Base-by-base conservation (phyloP, 2,329 filamentous ascomycete species). In the Cytospora schulzeri region DNA sequence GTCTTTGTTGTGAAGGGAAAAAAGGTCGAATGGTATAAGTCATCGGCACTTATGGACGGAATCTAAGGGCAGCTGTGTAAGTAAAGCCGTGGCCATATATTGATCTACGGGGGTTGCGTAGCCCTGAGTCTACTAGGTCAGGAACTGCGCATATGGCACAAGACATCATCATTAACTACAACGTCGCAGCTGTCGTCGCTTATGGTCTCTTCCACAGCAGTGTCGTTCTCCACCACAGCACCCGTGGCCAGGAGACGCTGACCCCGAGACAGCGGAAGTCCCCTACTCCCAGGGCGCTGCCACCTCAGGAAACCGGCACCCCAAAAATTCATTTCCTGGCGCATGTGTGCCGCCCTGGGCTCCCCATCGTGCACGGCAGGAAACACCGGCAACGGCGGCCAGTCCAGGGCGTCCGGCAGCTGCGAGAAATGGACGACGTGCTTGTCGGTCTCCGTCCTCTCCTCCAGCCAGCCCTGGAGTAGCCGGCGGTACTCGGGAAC, bases 371-470 rank as follows among this genome's bases (percentile, higher is more conserved):
- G 24, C 51, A 53, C 24, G 26, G 26, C 26, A 4, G 51, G 26
- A 19, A 53, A 53, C 51, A 31, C 51, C 19, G 51, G 51, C 26
- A 53, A 19, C 51, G 51, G 51, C 26, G 51, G 51, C 51, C 51
- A 53, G 51, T 53, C 51, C 9, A 53, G 26, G 4, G 51, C 51
- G 24, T 8, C 17, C 26, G 51, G 51, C 26, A 29, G 26, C 51
- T 53, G 51, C n/a, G 45, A 50, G 45, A 50, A 50, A 50, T 50
- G 45, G 5, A 26, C 24, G 45, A 50, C 15, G n/a, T 50, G n/a
- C 45, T 24, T n/a, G 24, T 50, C 45, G 26, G 26, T 26, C 54
- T 22, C 5, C 6, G 31, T 26, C 24, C 15, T 57, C 54, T 33
- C 31, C 19, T 57, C 38, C 33, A 57, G 26, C 55, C 55, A 57